Base-by-base conservation (phyloP, 108 stramenopile species). In the Cyclotella baltica region DNA sequence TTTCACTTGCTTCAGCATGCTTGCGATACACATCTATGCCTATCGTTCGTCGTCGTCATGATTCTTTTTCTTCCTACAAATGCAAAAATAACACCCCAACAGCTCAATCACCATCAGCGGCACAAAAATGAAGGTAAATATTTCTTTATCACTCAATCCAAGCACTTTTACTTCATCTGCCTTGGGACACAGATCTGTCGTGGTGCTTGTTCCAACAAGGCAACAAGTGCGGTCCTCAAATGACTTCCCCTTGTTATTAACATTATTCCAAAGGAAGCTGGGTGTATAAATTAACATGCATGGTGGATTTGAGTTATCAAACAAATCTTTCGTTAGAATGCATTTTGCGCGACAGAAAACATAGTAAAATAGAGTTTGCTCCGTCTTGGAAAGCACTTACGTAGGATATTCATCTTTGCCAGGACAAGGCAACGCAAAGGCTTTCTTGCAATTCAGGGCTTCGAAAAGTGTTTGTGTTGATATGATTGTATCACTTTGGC, bases 151-250 rank as follows among this genome's bases (percentile, higher is more conserved):
- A 5, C 63, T 70, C 20, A 81, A 40, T 15, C 58, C 58, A 28
- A 23, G 52, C 4, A 53, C 37, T 18, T 51, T 16, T 2, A 71
- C n/a, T 53, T 58, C 71, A 62, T 81, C 81, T 20, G 75, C 33
- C 48, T 75, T 36, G 33, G 74, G 81, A 46, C 81, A 81, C 27
- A 67, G 13, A 28, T 70, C 46, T 37, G 74, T 52, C n/a, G 63
- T 20, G 33, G 37, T 25, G 65, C 71, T 71, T 27, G 64, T 71
- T 33, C 81, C 81, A n/a, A 81, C 81, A 34, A 71, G 48, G 36
- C 81, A 81, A 67, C 81, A 81, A 34, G 74, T 70, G 23, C 80
- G 62, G n/a, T 81, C 80, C 51, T 70, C 43, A 25, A 48, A 81
- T 25, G 73, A n/a, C 29, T 43, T 22, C 18, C 35, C 74, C 52